Percentiles rank a stretch among this genome's conserved stretches.
Conservation (phyloP, 2,329 filamentous ascomycete genomes). For the Pyricularia grisea region DNA sequence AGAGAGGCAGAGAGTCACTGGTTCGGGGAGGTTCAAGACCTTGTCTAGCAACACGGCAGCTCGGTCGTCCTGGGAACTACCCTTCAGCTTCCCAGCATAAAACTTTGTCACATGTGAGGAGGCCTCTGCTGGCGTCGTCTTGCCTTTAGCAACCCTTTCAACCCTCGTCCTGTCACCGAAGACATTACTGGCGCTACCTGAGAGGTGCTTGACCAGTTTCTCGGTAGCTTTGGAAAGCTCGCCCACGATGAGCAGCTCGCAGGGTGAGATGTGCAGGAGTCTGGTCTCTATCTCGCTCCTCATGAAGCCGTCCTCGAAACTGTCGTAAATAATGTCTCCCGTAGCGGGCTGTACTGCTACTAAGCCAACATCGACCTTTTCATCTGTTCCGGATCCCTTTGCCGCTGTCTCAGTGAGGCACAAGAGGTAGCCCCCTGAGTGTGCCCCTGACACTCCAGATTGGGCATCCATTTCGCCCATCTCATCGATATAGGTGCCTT, state of each 20-base stretch:
- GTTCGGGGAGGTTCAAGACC: conserved; percentile 74
- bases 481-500: conserved; percentile 95
- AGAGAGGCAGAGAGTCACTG: conserved; percentile 84
- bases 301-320: conserved; percentile 97
- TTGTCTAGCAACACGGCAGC: conserved; percentile 68
- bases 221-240: conserved; percentile 84
- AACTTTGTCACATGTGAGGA: conserved; percentile 87
- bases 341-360: conserved; percentile 93
- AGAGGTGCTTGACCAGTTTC: conserved; percentile 83
- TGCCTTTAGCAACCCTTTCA: conserved; percentile 65
- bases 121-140: conserved; percentile 74
- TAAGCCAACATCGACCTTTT: conserved; percentile 86
- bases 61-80: conserved; percentile 42
- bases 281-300: conserved; percentile 90
- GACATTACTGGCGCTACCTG: conserved; percentile 80
- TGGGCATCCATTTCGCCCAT: conserved; percentile 63
- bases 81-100: conserved; percentile 78
- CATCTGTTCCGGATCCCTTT: conserved; percentile 74
- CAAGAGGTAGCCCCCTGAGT: conserved; percentile 75
- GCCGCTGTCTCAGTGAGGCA: conserved; percentile 81
- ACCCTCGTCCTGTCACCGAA: conserved; percentile 86
- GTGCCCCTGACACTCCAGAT: conserved; percentile 32
- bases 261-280: conserved; percentile 90
- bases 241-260: conserved; percentile 89
- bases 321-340: conserved; percentile 91